phyloP scores from a whole-genome alignment of 257 asterid species.

The Nicotiana attenuata region DNA sequence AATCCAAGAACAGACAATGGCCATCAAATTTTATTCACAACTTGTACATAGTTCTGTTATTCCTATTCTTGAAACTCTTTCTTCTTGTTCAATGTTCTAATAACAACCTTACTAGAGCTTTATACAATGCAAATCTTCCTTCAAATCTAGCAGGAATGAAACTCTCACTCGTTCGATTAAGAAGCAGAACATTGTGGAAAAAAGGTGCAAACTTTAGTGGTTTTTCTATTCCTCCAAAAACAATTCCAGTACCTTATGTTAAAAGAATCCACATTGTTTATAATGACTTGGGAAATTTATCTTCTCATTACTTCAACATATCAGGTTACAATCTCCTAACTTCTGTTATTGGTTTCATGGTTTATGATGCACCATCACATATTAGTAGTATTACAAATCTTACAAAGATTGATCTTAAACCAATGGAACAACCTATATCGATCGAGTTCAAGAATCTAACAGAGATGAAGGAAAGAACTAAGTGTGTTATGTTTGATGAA shows the following conservation, averaged over 20 bases:
- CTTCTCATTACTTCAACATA: constrained; percentile 46
- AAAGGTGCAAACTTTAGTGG: constrained; percentile 62
- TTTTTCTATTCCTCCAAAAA: constrained; percentile 50
- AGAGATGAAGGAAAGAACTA: constrained; percentile 6
- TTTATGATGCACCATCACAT: constrained; percentile 33
- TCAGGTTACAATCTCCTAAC: constrained; percentile 50
- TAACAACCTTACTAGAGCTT: constrained; percentile 38
- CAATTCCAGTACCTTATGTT: constrained; percentile 58
- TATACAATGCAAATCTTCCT: constrained; percentile 59
- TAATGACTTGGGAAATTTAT: constrained; percentile 64
- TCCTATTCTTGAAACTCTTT: constrained; percentile 29
- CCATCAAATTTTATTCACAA: neutral
- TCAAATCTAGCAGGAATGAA: constrained; percentile 59
- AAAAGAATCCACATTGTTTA: constrained; percentile 61
- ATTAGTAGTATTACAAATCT: constrained; percentile 25
- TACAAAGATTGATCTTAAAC: constrained; percentile 45
- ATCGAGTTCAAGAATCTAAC: constrained; percentile 33
- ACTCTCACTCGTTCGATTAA: constrained; percentile 45
- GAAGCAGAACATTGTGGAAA: constrained; percentile 63
- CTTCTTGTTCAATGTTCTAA: constrained; percentile 25
- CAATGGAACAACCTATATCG: constrained; percentile 44
- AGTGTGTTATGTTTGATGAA: constrained; percentile 54
- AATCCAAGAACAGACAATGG: constrained; percentile 19
- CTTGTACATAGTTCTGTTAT: constrained; percentile 14
- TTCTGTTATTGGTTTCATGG: constrained; percentile 63